A percentile compares a stretch with the other conserved stretches of the same genome.
Evolutionary conservation across 2,329 filamentous ascomycete species (phyloP).

Genomic region (Trichoderma sp.): DNA sequence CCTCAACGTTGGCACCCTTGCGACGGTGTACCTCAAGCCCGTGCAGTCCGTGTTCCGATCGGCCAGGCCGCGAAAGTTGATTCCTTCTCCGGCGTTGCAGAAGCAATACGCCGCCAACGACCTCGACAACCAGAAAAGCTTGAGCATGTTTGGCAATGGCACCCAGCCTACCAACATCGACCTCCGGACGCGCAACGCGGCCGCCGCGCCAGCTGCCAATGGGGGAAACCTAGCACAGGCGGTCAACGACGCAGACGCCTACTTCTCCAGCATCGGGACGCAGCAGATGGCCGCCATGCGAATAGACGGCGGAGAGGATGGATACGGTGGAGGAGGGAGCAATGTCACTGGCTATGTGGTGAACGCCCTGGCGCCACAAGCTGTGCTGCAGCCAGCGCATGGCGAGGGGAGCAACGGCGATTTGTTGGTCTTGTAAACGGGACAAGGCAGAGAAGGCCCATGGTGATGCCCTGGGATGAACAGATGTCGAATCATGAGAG

Average conservation of each 20-base stretch:
- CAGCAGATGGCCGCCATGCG: constrained; percentile 74
- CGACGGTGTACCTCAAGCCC: constrained; percentile 96
- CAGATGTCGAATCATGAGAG: constrained; percentile 4
- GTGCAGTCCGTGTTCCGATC: constrained; percentile 95
- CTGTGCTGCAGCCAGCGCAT: constrained; percentile 70
- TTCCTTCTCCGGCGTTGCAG: constrained; percentile 85
- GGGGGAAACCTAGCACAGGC: constrained; percentile 64
- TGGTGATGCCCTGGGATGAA: neutral
- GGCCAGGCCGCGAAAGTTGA: constrained; percentile 76
- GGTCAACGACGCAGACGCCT: constrained; percentile 82
- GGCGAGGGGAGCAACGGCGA: constrained; percentile 69
- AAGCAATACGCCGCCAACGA: constrained; percentile 62
- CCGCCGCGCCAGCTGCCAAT: constrained; percentile 29
- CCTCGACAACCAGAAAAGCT: constrained; percentile 59
- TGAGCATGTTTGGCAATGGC: constrained; percentile 60
- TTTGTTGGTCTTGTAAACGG: constrained; percentile 64
- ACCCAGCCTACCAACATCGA: constrained; percentile 56
- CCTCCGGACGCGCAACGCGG: constrained; percentile 42
- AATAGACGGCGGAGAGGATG: constrained; percentile 63
- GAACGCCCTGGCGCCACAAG: constrained; percentile 78
- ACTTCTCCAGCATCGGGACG: constrained; percentile 78
- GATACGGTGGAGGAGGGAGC: constrained; percentile 62
- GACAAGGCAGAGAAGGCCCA: neutral
- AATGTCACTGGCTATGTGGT: constrained; percentile 67
- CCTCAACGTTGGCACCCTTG: constrained; percentile 90